Evolutionary conservation across 345 rosid species (phyloP), one percentile per base, ranked within the genome.

Genomic region (Syzygium aqueum): DNA sequence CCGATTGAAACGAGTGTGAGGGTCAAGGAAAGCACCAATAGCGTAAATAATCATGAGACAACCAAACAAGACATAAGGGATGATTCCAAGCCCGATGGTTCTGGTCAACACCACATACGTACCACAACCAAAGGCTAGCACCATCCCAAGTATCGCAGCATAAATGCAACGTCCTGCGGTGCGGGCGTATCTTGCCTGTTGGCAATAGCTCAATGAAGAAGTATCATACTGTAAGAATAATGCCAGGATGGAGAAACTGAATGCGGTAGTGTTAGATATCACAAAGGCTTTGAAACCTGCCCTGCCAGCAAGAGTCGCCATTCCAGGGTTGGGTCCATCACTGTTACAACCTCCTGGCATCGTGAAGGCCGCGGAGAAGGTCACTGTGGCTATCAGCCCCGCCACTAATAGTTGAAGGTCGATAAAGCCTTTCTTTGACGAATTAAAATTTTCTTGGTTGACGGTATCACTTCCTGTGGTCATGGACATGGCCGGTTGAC

Each of bases 371-470:
- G 37, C 19, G 5, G 37, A 17, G 9, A 63, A 63, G 73, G 73
- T 63, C 1, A n/a, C 73, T n/a, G 73, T 63, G 73, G 73, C 73
- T n/a, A 63, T 63, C 37, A 63, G 10, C 37, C 3, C 0, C 1
- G 73, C 73, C 37, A n/a, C 73, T 63, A 63, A 9, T 0, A 63
- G 9, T n/a, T 63, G 33, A 63, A n/a, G 37, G 73, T 63, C 73
- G 28, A 63, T 14, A 5, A 63, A 13, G 8, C 15, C 15, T 63
- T 7, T 16, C 28, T 5, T 14, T 14, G 73, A 63, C 37, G 73
- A n/a, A 0, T 63, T 15, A 11, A 3, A 0, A n/a, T 13, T 63
- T 63, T n/a, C 73, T n/a, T 7, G 73, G 1, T 63, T 0, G 37
- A 37, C 16, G 9, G 59, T 21, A 54, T 14, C 8, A 54, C 59